Percentiles rank a stretch among this genome's conserved stretches.
Evolutionary conservation across 2,329 filamentous ascomycete genomes (phyloP).

Genomic region (Colletotrichum echinochloae): DNA sequence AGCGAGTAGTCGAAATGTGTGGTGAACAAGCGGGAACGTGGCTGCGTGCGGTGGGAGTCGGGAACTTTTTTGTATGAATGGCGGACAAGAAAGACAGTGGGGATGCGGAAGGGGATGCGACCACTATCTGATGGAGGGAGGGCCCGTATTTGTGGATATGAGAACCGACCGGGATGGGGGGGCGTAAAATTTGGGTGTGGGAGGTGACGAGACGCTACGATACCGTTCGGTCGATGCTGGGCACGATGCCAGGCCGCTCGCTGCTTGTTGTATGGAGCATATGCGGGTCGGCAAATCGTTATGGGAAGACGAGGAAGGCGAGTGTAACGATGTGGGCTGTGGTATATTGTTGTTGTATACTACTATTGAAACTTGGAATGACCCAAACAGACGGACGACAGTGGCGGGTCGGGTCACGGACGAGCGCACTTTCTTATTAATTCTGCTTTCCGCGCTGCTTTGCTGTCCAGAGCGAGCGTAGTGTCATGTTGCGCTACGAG

Average conservation of each 20-base stretch:
- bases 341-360: constrained; percentile 10
- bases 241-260: background rate
- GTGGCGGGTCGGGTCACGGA: constrained; percentile 14
- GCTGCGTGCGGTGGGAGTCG: constrained; percentile 35
- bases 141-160: constrained; percentile 40
- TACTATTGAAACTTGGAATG: constrained; percentile 17
- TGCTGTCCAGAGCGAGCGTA: background rate
- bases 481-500: constrained; percentile 16
- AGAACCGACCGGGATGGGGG: constrained; percentile 24
- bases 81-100: constrained; percentile 32
- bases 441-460: constrained; percentile 12
- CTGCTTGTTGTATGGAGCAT: background rate
- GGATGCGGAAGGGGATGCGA: constrained; percentile 39
- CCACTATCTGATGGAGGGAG: constrained; percentile 41
- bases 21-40: constrained; percentile 21
- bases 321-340: background rate
- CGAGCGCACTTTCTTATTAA: constrained; percentile 31
- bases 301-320: background rate
- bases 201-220: constrained; percentile 19
- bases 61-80: constrained; percentile 43
- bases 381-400: background rate
- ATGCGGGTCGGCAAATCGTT: background rate
- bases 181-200: constrained; percentile 36
- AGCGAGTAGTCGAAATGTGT: constrained; percentile 26
- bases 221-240: constrained; percentile 11